phyloP scores from a whole-genome alignment of 805 yeast species.

The Pichia californica region DNA sequence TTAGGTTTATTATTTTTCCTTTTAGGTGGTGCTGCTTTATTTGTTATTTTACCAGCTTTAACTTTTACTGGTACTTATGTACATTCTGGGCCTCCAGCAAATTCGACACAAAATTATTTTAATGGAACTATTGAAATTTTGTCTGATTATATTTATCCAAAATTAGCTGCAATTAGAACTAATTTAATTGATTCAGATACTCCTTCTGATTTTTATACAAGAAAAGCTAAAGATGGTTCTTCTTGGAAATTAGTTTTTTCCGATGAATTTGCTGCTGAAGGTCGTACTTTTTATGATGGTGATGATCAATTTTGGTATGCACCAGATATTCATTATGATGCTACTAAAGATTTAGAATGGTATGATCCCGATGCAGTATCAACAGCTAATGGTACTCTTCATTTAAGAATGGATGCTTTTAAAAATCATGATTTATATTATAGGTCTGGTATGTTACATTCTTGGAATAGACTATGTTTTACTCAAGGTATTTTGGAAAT shows the following conservation, averaged over 20 bases:
- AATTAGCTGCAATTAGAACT: slow-evolving; percentile 52
- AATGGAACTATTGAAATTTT: slow-evolving; percentile 21
- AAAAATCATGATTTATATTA: slow-evolving; percentile 72
- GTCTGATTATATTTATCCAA: slow-evolving; percentile 52
- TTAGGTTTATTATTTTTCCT: slow-evolving; percentile 53
- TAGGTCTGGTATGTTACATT: slow-evolving; percentile 86
- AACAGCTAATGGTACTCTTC: slow-evolving; percentile 67
- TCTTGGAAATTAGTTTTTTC: slow-evolving; percentile 75
- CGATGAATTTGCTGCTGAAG: slow-evolving; percentile 86
- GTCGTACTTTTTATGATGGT: slow-evolving; percentile 83
- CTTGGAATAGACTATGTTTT: slow-evolving; percentile 89
- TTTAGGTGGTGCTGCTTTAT: slow-evolving; percentile 58
- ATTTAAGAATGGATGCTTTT: slow-evolving; percentile 72
- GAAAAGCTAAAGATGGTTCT: slow-evolving; percentile 53
- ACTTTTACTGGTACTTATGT: slow-evolving; percentile 68
- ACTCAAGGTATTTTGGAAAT: slow-evolving; percentile 78
- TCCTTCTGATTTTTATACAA: slow-evolving; percentile 41
- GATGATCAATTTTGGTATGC: slow-evolving; percentile 92
- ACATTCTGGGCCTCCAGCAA: slow-evolving; percentile 12
- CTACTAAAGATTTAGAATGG: slow-evolving; percentile 91
- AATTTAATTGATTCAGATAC: slow-evolving; percentile 68
- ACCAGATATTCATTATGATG: slow-evolving; percentile 75
- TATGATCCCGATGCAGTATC: slow-evolving; percentile 86
- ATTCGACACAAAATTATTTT: neutral
- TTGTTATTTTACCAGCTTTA: slow-evolving; percentile 74